Conservation (phyloP, 2,329 filamentous ascomycete genomes). For the Pezicula rhizophila region DNA sequence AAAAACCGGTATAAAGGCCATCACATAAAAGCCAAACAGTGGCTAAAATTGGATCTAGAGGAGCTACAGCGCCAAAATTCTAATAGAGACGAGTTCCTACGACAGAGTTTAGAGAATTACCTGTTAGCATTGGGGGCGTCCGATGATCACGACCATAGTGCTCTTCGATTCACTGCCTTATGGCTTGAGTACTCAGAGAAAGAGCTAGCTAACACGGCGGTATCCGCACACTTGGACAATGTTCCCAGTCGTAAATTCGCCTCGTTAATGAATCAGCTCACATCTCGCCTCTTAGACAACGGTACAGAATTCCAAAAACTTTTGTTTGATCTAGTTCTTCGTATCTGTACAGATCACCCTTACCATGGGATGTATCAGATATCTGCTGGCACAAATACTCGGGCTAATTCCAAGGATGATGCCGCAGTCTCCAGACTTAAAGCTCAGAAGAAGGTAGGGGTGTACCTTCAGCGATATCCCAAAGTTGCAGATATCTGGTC, state of each 20-base stretch:
- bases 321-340: constrained; percentile 66
- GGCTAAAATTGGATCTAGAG: constrained; percentile 83
- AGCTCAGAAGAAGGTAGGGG: constrained; percentile 65
- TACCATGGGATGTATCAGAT: constrained; percentile 98
- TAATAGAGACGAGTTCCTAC: constrained; percentile 76
- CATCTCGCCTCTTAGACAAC: constrained; percentile 78
- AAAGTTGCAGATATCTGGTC: constrained; percentile 57
- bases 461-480: constrained; percentile 48
- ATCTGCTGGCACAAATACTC: constrained; percentile 71
- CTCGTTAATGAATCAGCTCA: constrained; percentile 88
- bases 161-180: constrained; percentile 83
- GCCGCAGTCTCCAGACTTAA: constrained; percentile 66
- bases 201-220: constrained; percentile 69
- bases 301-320: constrained; percentile 68
- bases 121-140: constrained; percentile 77
- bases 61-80: constrained; percentile 76
- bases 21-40: constrained; percentile 70
- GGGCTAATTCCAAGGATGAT: constrained; percentile 65
- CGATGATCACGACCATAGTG: constrained; percentile 83
- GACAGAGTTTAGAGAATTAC: constrained; percentile 88
- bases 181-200: constrained; percentile 88
- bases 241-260: constrained; percentile 93
- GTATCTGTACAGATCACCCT: constrained; percentile 87
- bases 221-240: constrained; percentile 59
- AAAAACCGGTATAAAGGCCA: constrained; percentile 53